Base-by-base conservation (phyloP, 371 early-diverging fungal genomes). In the Rhizopus stolonifer region DNA sequence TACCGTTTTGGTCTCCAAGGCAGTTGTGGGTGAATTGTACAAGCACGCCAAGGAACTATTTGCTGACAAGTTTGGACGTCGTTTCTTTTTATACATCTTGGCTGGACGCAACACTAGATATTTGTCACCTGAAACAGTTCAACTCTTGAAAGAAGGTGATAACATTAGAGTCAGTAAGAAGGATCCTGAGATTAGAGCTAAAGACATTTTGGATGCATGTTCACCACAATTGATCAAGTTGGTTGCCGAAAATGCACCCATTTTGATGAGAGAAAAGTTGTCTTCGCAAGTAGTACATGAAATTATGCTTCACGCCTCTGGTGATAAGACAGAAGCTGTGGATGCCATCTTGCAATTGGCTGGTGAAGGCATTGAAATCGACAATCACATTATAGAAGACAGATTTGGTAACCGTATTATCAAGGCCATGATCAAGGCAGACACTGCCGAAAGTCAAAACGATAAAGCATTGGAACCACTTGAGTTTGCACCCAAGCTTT, bases 1-100 rank as follows among this genome's bases (percentile, higher is more conserved):
- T 76, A 97, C 96, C 10, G 93, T 93, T n/a, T 67, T 94, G 40
- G 72, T 92, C 43, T 65, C 69, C 51, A 94, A 94, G 66, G 72
- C 85, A 17, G 77, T 95, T 45, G 51, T 95, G 42, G 71, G 75
- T 32, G 90, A 80, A 70, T 69, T 82, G 33, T 58, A 67, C 57
- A 83, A 86, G 60, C 69, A 74, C 60, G 68, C 83, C 52, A 66
- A 67, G 23, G 79, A 81, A 31, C 64, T 91, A 42, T 67, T 85
- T 43, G 73, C 78, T 25, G 80, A 90, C 67, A 87, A 86, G 64
- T 86, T 74, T 64, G 91, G 87, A 18, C 84, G 89, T 40, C 86
- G 91, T 53, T 80, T 87, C 40, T 75, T 88, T 49, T 69, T 88
- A 54, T 89, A 87, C 54, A 69, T 90, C 18, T 75, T 90, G 44